These are phyloP conservation scores for Larix sibirica DNA, from an alignment of 83 land plant species.

Conservation along the genomic window DNA sequence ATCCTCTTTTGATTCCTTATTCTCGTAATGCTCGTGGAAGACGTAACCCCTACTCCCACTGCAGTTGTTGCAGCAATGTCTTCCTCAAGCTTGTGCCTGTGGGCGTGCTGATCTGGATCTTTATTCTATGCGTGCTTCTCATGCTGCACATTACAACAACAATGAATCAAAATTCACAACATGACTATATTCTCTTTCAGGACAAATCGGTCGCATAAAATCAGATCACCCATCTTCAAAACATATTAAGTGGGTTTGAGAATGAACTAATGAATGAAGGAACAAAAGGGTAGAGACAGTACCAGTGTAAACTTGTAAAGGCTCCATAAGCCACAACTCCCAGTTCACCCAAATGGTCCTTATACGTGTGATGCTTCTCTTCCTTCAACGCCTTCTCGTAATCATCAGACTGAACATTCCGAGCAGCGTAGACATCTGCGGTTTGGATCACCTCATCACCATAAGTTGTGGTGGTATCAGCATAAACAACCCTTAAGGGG, in stretches of 20 bases:
- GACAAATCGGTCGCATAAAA: background rate
- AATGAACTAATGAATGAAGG: background rate
- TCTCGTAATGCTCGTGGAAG: slow-evolving; percentile 68
- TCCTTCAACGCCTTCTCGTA: slow-evolving; percentile 1
- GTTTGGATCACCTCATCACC: too few species aligned
- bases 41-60: slow-evolving; percentile 52
- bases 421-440: too few species aligned
- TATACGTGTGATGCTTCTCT: slow-evolving; percentile 9
- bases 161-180: too few species aligned
- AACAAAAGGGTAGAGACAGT: background rate
- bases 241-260: background rate
- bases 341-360: slow-evolving; percentile 16
- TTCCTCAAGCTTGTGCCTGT: slow-evolving; percentile 66
- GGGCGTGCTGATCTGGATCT: slow-evolving; percentile 48
- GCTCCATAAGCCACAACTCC: slow-evolving; percentile 33
- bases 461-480: too few species aligned
- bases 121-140: slow-evolving; percentile 25
- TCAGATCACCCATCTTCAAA: background rate
- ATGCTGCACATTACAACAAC: slow-evolving; percentile 13
- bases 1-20: slow-evolving; percentile 55
- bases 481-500: too few species aligned
- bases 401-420: too few species aligned
- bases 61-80: slow-evolving; percentile 56
- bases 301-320: slow-evolving; percentile 20
- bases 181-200: background rate